A percentile compares a stretch with the other conserved stretches of the same genome.
These are phyloP conservation scores for Rhizopus delemar DNA, from an alignment of 371 early-diverging fungal genomes.

Conservation along the genomic window DNA sequence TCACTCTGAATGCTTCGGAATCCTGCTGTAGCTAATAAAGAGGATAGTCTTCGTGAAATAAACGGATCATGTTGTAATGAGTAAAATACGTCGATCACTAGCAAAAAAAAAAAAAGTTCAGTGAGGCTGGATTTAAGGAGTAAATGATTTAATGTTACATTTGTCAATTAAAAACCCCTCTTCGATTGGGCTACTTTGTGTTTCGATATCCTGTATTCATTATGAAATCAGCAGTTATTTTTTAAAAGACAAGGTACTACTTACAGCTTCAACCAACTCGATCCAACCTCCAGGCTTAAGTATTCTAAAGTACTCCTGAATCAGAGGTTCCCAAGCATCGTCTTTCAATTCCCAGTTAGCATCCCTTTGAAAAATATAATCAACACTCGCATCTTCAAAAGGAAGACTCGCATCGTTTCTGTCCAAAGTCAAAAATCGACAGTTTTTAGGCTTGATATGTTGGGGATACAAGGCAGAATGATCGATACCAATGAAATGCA, in stretches of 20 bases:
- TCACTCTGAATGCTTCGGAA: slow-evolving; percentile 44
- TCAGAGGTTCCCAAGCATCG: slow-evolving; percentile 28
- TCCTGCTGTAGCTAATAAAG: slow-evolving; percentile 34
- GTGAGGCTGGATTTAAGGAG: background rate
- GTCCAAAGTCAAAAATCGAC: slow-evolving; percentile 30
- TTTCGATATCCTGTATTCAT: slow-evolving; percentile 34
- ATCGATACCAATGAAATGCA: slow-evolving; percentile 45
- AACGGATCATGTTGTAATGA: slow-evolving; percentile 12
- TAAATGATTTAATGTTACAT: slow-evolving; percentile 22
- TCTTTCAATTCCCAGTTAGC: slow-evolving; percentile 33
- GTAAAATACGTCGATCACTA: slow-evolving; percentile 15
- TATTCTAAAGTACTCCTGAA: slow-evolving; percentile 38
- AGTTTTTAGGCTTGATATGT: slow-evolving; percentile 45
- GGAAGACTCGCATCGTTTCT: slow-evolving; percentile 21
- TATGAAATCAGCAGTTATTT: background rate
- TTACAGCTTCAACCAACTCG: slow-evolving; percentile 41
- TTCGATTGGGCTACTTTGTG: slow-evolving; percentile 26
- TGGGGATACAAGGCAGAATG: slow-evolving; percentile 26
- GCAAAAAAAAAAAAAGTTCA: background rate
- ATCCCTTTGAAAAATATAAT: slow-evolving; percentile 46
- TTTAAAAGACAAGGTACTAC: background rate
- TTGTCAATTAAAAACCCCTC: slow-evolving; percentile 38
- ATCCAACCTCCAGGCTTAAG: slow-evolving; percentile 54
- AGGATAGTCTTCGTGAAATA: slow-evolving; percentile 25
- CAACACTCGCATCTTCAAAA: slow-evolving; percentile 39